phyloP scores from a whole-genome alignment of 441 rosid genomes.

The Populus hybrid region DNA sequence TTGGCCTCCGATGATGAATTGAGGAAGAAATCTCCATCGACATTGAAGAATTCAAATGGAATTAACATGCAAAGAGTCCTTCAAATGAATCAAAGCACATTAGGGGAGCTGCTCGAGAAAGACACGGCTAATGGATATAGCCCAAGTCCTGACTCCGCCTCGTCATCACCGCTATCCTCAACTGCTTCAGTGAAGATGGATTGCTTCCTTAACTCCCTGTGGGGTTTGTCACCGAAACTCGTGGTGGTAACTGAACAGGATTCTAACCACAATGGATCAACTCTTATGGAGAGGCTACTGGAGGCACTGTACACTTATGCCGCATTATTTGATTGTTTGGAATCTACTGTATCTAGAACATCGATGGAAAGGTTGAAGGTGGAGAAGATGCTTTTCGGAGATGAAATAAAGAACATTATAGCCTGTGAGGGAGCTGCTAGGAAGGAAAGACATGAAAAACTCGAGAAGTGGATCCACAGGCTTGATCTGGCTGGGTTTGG shows the following conservation, averaged over 20 bases:
- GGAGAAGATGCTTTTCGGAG: slow-evolving; percentile 67
- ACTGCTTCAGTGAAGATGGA: slow-evolving; percentile 39
- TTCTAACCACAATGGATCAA: slow-evolving; percentile 50
- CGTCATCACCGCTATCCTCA: slow-evolving; percentile 49
- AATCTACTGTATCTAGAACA: slow-evolving; percentile 48
- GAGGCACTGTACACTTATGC: slow-evolving; percentile 60
- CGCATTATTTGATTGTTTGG: slow-evolving; percentile 61
- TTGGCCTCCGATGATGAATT: slow-evolving; percentile 61
- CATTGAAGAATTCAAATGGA: slow-evolving; percentile 39
- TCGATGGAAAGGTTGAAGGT: slow-evolving; percentile 52
- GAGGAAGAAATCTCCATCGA: slow-evolving; percentile 31
- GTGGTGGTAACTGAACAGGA: slow-evolving; percentile 64
- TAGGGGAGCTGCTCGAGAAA: slow-evolving; percentile 58
- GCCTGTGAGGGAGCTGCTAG: slow-evolving; percentile 61
- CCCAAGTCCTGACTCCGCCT: slow-evolving; percentile 65
- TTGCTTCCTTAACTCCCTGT: slow-evolving; percentile 39
- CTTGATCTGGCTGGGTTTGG: slow-evolving; percentile 50
- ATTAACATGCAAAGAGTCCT: slow-evolving; percentile 40
- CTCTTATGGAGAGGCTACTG: slow-evolving; percentile 57
- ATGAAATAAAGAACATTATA: slow-evolving; percentile 62
- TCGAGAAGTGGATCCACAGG: slow-evolving; percentile 58
- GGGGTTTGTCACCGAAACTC: slow-evolving; percentile 56
- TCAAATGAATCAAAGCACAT: slow-evolving; percentile 40
- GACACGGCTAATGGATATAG: slow-evolving; percentile 49
- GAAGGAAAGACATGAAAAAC: slow-evolving; percentile 68